Evolutionary conservation across 1,284 basidiomycete genomes (phyloP), one percentile per base, ranked within the genome.

Genomic region (Vanrija pseudolonga): DNA sequence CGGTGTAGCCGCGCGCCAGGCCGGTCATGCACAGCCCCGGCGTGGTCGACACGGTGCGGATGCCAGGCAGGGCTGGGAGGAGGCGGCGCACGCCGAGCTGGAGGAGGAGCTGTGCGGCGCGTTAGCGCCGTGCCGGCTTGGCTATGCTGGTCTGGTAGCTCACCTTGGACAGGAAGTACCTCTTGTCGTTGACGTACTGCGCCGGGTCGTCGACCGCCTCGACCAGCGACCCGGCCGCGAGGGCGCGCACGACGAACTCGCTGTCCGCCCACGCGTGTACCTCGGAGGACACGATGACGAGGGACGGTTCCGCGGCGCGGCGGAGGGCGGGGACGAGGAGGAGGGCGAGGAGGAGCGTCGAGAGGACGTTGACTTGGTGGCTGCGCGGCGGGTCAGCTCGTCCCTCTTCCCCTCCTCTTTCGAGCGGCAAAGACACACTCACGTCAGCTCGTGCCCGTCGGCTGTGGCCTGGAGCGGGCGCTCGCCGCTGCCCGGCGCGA

Each of bases 101-200:
- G n/a, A 65, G 63, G 14, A 65, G 42, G 17, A 61, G 55, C 63
- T 64, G 45, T 6, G 20, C 20, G 20, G 14, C 1, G 20, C 20
- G 41, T 4, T 42, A 19, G 7, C 19, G 20, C 12, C 1, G 18
- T 12, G 53, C n/a, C n/a, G n/a, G n/a, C n/a, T n/a, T n/a, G n/a
- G n/a, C n/a, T n/a, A n/a, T n/a, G n/a, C n/a, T n/a, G n/a, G n/a
- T n/a, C n/a, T n/a, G n/a, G n/a, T n/a, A n/a, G n/a, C 59, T 20
- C 32, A 61, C 61, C 51, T 64, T 64, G 36, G 62, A 60, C 36
- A 55, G 32, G n/a, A 45, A 56, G 39, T 64, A 64, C 11, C 62
- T 51, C 2, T 36, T 42, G 2, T 22, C 19, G 28, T 45, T 56
- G 22, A 41, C 39, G 36, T 53, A 64, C 1, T 15, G 41, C 3